phyloP scores from a whole-genome alignment of 2,329 filamentous ascomycete species.

The Lasiodiplodia sp. region DNA sequence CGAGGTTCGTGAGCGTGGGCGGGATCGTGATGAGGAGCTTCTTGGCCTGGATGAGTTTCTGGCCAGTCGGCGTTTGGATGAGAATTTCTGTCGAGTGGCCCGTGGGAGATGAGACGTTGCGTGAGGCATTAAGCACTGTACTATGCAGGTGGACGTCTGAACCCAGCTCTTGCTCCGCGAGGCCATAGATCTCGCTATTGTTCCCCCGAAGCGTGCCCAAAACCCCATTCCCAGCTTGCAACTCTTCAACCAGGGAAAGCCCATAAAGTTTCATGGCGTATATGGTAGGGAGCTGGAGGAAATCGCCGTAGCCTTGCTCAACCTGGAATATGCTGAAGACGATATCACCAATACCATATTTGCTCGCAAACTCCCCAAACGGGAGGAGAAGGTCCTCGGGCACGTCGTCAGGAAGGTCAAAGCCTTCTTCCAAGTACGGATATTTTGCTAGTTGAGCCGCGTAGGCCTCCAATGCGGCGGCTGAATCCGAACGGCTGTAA shows the following conservation, averaged over 20 bases:
- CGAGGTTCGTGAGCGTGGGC: constrained; percentile 43
- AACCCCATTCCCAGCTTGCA: not conserved
- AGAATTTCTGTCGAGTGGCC: constrained; percentile 21
- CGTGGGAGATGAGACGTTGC: not conserved
- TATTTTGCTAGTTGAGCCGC: constrained; percentile 42
- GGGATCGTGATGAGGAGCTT: constrained; percentile 56
- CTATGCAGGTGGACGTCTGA: constrained; percentile 32
- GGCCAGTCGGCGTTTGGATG: constrained; percentile 35
- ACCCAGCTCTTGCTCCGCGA: constrained; percentile 33
- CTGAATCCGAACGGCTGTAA: constrained; percentile 27
- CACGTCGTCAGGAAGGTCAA: constrained; percentile 54
- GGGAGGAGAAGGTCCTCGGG: constrained; percentile 58
- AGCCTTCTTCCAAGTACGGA: constrained; percentile 47
- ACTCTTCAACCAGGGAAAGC: constrained; percentile 1
- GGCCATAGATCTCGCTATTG: constrained; percentile 37
- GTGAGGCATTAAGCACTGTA: constrained; percentile 30
- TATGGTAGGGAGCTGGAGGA: constrained; percentile 53
- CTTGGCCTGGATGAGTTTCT: constrained; percentile 45
- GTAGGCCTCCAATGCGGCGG: constrained; percentile 36
- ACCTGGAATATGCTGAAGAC: constrained; percentile 51
- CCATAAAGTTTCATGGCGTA: constrained; percentile 53
- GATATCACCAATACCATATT: constrained; percentile 55
- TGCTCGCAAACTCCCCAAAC: constrained; percentile 58
- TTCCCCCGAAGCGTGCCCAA: constrained; percentile 33
- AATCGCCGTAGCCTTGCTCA: constrained; percentile 56